Conservation (phyloP, 805 yeast species). For the Candida xyloterini region DNA sequence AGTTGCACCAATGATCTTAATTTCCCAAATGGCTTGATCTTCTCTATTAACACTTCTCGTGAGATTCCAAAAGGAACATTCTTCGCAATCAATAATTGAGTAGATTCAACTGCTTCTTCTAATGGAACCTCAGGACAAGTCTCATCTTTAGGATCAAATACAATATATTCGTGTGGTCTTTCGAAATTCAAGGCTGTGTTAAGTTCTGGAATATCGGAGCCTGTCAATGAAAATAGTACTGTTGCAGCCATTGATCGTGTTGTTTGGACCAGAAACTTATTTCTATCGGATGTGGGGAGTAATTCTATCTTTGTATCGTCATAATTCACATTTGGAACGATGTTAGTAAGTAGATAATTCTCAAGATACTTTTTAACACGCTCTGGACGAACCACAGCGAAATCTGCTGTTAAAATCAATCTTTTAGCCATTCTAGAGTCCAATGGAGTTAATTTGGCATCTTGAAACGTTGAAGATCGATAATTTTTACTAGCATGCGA, state of each 20-base stretch:
- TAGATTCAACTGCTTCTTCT: conserved; percentile 39
- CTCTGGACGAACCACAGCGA: conserved; percentile 19
- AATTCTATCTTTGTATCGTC: conserved; percentile 31
- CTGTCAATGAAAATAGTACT: conserved; percentile 43
- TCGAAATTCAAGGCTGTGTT: conserved; percentile 32
- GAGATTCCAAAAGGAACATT: conserved; percentile 42
- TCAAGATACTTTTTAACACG: conserved; percentile 45
- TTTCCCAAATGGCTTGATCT: conserved; percentile 39
- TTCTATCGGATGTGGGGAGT: conserved; percentile 30
- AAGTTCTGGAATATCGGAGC: conserved; percentile 31
- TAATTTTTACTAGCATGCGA: conserved; percentile 14
- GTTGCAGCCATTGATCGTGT: conserved; percentile 54
- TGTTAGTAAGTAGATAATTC: conserved; percentile 42
- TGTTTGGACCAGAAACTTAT: conserved; percentile 48
- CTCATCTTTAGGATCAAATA: conserved; percentile 46
- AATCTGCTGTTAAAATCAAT: conserved; percentile 26
- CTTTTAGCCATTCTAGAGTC: conserved; percentile 26
- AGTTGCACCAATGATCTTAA: conserved; percentile 42
- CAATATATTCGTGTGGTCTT: conserved; percentile 47
- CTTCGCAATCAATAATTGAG: conserved; percentile 29
- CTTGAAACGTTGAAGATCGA: conserved; percentile 19
- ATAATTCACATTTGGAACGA: conserved; percentile 38
- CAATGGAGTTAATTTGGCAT: conserved; percentile 25
- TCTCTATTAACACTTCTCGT: conserved; percentile 42
- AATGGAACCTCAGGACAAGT: conserved; percentile 37